These are phyloP conservation scores for Acanthochlamys bracteata DNA, from an alignment of 106 monocot genomes.

Conservation along the genomic window DNA sequence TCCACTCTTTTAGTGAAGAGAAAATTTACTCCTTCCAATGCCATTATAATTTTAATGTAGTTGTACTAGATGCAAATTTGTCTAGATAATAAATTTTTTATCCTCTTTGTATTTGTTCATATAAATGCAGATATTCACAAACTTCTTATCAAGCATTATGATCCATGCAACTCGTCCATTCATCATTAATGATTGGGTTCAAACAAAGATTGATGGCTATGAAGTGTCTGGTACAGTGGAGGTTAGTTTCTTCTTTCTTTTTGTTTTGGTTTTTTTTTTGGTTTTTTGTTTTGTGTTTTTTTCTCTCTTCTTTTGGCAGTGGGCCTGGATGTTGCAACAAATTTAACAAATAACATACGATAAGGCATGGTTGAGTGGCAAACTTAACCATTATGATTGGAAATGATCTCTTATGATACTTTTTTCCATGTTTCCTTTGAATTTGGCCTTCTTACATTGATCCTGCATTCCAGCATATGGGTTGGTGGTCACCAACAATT, in stretches of 20 bases:
- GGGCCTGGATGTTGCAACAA: too few species aligned
- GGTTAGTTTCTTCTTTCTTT: constrained; percentile 41
- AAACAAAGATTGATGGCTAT: constrained; percentile 87
- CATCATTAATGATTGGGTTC: constrained; percentile 92
- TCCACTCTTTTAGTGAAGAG: not conserved
- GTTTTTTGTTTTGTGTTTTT: too few species aligned
- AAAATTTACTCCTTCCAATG: not conserved
- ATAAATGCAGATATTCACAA: constrained; percentile 93
- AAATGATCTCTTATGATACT: not conserved
- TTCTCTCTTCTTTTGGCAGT: too few species aligned
- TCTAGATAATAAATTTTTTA: not conserved
- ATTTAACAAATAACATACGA: not conserved
- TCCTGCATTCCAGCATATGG: constrained; percentile 68
- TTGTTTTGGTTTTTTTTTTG: too few species aligned
- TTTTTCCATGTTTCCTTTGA: not conserved
- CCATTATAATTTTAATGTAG: too few species aligned
- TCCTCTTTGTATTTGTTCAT: not conserved
- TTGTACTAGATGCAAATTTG: too few species aligned
- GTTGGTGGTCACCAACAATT: constrained; percentile 98
- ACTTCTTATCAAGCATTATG: constrained; percentile 95
- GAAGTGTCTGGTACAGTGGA: constrained; percentile 97
- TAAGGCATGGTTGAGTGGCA: not conserved
- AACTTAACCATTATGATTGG: not conserved
- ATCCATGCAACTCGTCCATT: constrained; percentile 98
- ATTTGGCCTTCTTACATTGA: too few species aligned